Evolutionary conservation across 768 basidiomycete genomes (phyloP).

Genomic region (Galerina sulciceps): DNA sequence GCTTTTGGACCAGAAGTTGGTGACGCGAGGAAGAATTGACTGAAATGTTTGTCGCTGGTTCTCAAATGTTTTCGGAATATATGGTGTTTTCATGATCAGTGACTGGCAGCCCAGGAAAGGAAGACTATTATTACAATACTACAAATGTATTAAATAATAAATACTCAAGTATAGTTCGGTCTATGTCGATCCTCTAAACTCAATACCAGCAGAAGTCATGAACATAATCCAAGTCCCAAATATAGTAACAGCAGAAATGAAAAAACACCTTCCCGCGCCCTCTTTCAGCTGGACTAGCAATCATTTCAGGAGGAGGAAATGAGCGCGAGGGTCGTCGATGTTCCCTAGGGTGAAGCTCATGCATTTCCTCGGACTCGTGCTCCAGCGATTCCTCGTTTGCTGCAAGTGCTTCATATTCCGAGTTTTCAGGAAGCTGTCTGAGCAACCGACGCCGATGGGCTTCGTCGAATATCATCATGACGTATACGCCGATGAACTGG

Average conservation of each 20-base stretch:
- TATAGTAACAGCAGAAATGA: neutral
- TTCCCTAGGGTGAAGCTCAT: neutral
- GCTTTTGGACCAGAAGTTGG: no score
- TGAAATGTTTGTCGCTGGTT: no score
- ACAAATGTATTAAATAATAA: neutral
- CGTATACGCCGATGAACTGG: constrained; percentile 8
- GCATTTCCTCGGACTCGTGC: neutral
- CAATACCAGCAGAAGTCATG: constrained; percentile 4
- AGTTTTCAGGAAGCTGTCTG: neutral
- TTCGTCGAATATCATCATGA: constrained; percentile 12
- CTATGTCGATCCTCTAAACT: constrained; percentile 5
- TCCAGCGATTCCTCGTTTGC: neutral
- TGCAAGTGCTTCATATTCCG: constrained; percentile 7
- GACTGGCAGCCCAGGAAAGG: no score
- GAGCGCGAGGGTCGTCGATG: neutral
- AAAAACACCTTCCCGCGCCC: constrained; percentile 8
- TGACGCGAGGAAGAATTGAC: no score
- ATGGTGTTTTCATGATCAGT: no score
- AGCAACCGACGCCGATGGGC: neutral
- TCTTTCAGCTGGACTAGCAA: neutral
- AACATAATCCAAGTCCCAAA: constrained; percentile 8
- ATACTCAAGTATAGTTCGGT: neutral
- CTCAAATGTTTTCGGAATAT: no score
- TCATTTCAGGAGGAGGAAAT: neutral
- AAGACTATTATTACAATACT: no score